Conservation (phyloP, 805 yeast species). For the Suhomyces faveliae region DNA sequence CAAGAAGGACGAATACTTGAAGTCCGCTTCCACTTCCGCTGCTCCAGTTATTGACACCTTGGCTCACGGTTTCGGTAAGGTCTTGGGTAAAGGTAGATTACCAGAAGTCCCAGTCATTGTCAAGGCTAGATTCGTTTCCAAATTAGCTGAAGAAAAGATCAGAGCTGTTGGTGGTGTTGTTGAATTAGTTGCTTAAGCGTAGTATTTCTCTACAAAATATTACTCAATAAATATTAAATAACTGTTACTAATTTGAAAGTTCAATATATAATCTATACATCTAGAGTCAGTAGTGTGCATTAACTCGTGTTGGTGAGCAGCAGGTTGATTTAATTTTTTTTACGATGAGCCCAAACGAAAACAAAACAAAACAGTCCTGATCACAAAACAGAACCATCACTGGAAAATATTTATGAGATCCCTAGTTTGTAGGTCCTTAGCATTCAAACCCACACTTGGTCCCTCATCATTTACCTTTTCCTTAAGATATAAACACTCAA, state of each 20-base stretch:
- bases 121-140: slow-evolving; percentile 98
- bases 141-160: slow-evolving; percentile 99
- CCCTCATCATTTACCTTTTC: background rate
- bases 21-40: slow-evolving; percentile 78
- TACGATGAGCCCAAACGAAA: background rate
- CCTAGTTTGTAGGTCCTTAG: background rate
- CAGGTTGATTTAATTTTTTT: background rate
- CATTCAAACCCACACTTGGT: background rate
- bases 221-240: slow-evolving; percentile 6
- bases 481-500: background rate
- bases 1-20: slow-evolving; percentile 90
- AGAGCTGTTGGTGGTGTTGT: slow-evolving; percentile 99
- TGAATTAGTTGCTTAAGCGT: slow-evolving; percentile 91
- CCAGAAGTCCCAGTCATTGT: slow-evolving; percentile 98
- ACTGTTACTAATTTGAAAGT: slow-evolving; percentile 4
- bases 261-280: slow-evolving; percentile 1
- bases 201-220: slow-evolving; percentile 5
- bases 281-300: background rate
- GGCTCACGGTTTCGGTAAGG: slow-evolving; percentile 99
- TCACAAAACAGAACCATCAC: background rate
- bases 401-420: background rate
- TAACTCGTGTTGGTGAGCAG: background rate
- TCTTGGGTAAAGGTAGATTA: slow-evolving; percentile 97
- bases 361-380: background rate
- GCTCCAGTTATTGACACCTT: slow-evolving; percentile 99